phyloP scores from a whole-genome alignment of 371 early-diverging fungal species.

The Syncephalastrum contaminatum region DNA sequence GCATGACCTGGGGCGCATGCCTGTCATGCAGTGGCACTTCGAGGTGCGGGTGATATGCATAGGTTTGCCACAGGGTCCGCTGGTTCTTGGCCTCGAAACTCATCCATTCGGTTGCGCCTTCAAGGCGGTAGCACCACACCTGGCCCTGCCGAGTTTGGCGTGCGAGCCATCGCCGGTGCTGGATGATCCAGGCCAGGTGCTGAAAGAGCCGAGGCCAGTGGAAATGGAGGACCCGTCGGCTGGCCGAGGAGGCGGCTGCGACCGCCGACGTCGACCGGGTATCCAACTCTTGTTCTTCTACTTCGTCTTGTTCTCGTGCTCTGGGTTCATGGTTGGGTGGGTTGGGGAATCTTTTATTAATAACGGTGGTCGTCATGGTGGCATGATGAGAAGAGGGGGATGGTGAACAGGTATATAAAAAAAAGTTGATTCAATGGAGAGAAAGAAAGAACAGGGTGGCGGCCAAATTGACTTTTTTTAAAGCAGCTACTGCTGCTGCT shows the following conservation, averaged over 20 bases:
- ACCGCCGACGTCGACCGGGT: not conserved
- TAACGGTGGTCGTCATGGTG: too few relatives aligned
- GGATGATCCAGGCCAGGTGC: not conserved
- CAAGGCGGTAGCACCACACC: conserved; percentile 17
- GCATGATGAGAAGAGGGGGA: too few relatives aligned
- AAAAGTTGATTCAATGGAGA: too few relatives aligned
- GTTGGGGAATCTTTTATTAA: too few relatives aligned
- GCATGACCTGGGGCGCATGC: conserved; percentile 13
- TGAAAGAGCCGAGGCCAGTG: conserved; percentile 7
- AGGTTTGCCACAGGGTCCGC: conserved; percentile 17
- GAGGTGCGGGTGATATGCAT: conserved; percentile 2
- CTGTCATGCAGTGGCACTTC: conserved; percentile 19
- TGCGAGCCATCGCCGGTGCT: conserved; percentile 6
- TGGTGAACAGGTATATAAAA: too few relatives aligned
- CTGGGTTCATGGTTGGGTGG: too few relatives aligned
- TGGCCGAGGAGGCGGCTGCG: not conserved
- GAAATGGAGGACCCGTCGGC: not conserved
- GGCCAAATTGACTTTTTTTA: too few relatives aligned
- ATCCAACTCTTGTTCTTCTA: not conserved
- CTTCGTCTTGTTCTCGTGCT: not conserved
- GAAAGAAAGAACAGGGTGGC: too few relatives aligned
- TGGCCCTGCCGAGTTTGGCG: not conserved
- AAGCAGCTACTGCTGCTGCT: not conserved
- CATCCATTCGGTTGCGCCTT: conserved; percentile 7
- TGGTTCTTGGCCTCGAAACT: conserved; percentile 21